Base-by-base conservation (phyloP, 257 asterid species). In the Linderniella brevidens region DNA sequence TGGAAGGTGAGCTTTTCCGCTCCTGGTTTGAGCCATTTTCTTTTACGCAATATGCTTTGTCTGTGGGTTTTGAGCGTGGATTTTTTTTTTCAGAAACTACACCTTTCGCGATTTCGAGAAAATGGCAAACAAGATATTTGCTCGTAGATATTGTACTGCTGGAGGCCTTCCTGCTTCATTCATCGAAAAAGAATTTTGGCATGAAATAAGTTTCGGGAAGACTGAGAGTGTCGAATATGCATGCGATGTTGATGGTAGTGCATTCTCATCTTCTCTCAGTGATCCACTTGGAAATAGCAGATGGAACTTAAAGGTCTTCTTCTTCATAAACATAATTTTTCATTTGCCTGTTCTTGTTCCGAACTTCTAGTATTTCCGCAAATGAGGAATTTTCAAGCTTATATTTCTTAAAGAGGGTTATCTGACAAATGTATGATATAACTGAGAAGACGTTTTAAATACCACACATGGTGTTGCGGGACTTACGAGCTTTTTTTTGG, bases 171-270 rank as follows among this genome's bases (percentile, higher is more conserved):
- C 96, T 37, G 76, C 77, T 18, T 55, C 83, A 25, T 83, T 64
- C 76, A 19, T 90, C 83, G 98, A 90, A 64, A 90, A 75, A 67
- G 98, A 90, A 75, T 90, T 90, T 76, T 90, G 98, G 98, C 65
- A 75, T 65, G 98, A 85, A 79, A 85, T 90, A 77, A 85, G 92
- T 62, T 71, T 76, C 65, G 98, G 98, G 61, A 85, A 75, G 74
- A 81, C 87, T 37, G 98, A 90, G 65, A 81, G 94, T 70, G 98
- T 90, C 67, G 98, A 90, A 77, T 90, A 90, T 75, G 98, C 98
- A 49, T 90, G 96, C 58, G 98, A 90, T 77, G 94, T 90, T 61
- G 98, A 90, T 75, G 98, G 98, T 63, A 85, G 96, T 77, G 96
- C 98, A 14, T 90, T 90, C 68, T 81, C 96, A 62, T 78, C 92